These are phyloP conservation scores for Pouteria glomerata DNA, from an alignment of 148 eudicot genomes.

Conservation along the genomic window DNA sequence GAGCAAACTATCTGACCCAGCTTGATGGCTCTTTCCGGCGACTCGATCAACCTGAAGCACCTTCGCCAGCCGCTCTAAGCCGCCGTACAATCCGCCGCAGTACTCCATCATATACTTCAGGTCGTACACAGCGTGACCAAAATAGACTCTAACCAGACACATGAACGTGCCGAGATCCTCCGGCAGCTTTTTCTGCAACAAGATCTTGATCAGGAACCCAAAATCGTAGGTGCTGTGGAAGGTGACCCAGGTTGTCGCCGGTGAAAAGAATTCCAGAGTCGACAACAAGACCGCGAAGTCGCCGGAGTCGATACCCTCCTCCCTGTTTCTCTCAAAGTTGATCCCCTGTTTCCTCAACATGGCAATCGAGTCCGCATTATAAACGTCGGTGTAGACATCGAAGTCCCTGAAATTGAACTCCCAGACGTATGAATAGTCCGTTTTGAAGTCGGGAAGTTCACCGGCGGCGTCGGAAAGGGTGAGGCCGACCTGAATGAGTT, in stretches of 20 bases:
- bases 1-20: conserved; percentile 16
- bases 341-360: conserved; percentile 19
- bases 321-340: conserved; percentile 13
- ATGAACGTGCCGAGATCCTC: background rate
- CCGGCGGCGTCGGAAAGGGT: conserved; percentile 19
- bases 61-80: conserved; percentile 12
- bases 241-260: conserved; percentile 8
- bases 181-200: background rate
- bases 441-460: conserved; percentile 10
- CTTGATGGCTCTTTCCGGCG: conserved; percentile 17
- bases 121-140: conserved; percentile 6
- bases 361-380: background rate
- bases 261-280: background rate
- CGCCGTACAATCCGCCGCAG: conserved; percentile 11
- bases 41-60: conserved; percentile 2
- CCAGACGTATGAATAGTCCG: conserved; percentile 3
- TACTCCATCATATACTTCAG: conserved; percentile 10
- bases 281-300: conserved; percentile 1
- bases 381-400: background rate
- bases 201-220: conserved; percentile 12
- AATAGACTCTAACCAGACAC: background rate
- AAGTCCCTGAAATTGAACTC: conserved; percentile 27
- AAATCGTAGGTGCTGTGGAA: conserved; percentile 22
- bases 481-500: conserved; percentile 24
- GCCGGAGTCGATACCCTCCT: background rate